Evolutionary conservation across 2,329 filamentous ascomycete genomes (phyloP).

Genomic region (Leptographium radiaticola): DNA sequence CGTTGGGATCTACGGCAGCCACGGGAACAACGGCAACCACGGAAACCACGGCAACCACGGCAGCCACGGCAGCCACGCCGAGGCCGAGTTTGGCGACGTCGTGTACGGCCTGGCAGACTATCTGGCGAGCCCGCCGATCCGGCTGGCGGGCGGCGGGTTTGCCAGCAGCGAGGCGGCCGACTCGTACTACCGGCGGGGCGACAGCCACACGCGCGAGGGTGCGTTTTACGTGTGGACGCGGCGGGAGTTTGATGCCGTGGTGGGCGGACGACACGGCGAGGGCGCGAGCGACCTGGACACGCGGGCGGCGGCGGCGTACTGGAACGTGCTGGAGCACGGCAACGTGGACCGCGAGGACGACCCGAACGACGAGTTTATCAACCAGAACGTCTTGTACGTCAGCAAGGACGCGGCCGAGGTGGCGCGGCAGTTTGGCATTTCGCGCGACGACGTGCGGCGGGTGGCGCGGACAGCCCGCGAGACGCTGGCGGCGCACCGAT

Average conservation of each 20-base stretch:
- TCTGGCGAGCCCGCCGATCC: constrained; percentile 58
- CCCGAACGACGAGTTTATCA: constrained; percentile 85
- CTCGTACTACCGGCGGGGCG: constrained; percentile 59
- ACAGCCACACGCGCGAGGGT: constrained; percentile 74
- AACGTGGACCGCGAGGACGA: constrained; percentile 77
- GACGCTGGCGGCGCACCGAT: constrained; percentile 58
- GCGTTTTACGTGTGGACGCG: constrained; percentile 92
- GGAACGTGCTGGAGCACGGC: constrained; percentile 70
- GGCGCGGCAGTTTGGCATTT: constrained; percentile 60
- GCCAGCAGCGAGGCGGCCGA: constrained; percentile 85
- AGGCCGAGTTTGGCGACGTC: constrained; percentile 61
- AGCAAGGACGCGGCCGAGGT: constrained; percentile 55
- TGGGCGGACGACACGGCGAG: constrained; percentile 31
- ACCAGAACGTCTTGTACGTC: constrained; percentile 77
- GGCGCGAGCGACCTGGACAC: constrained; percentile 40
- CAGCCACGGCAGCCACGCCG: constrained; percentile 17
- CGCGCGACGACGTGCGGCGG: constrained; percentile 52
- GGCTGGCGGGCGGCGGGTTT: constrained; percentile 59
- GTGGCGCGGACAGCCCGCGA: constrained; percentile 54
- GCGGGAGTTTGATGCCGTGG: constrained; percentile 68
- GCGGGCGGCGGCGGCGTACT: constrained; percentile 68
- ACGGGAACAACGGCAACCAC: background rate
- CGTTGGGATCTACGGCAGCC: constrained; percentile 29
- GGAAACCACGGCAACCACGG: background rate
- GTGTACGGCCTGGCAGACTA: constrained; percentile 81